A percentile compares a stretch with the other conserved stretches of the same genome.
phyloP scores from a whole-genome alignment of 495 filamentous ascomycete genomes.

The Penicillium daleae region DNA sequence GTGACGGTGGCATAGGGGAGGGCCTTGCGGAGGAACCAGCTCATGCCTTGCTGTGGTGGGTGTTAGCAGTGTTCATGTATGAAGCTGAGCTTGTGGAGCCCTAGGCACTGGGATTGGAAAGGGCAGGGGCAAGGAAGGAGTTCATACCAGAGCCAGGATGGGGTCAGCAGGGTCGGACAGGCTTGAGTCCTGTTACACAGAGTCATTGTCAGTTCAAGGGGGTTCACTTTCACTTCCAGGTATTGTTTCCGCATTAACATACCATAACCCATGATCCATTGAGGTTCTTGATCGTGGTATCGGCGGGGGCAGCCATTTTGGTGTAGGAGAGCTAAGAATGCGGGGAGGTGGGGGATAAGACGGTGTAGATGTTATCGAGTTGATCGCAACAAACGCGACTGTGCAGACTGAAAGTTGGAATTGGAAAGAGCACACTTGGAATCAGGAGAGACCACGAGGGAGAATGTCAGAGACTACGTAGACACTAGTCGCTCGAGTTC shows the following conservation, averaged over 20 bases:
- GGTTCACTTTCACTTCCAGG: neutral
- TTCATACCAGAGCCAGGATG: slow-evolving; percentile 65
- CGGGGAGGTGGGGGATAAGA: slow-evolving; percentile 18
- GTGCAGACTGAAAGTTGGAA: neutral
- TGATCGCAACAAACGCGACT: slow-evolving; percentile 2
- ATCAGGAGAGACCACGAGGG: neutral
- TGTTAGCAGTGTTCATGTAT: slow-evolving; percentile 16
- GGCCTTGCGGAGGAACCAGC: slow-evolving; percentile 80
- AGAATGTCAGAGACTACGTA: slow-evolving; percentile 4
- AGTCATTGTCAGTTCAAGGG: neutral
- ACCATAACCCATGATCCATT: slow-evolving; percentile 82
- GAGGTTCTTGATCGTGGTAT: slow-evolving; percentile 72
- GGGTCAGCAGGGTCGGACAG: slow-evolving; percentile 74
- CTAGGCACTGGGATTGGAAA: too few relatives aligned
- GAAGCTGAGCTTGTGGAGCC: neutral
- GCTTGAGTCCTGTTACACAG: slow-evolving; percentile 69
- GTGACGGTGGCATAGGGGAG: slow-evolving; percentile 74
- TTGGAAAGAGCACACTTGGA: neutral
- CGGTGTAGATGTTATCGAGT: slow-evolving; percentile 1
- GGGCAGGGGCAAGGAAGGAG: slow-evolving; percentile 3
- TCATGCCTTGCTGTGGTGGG: slow-evolving; percentile 67
- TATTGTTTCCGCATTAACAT: slow-evolving; percentile 25
- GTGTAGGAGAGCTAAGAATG: slow-evolving; percentile 22
- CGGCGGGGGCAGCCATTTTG: slow-evolving; percentile 82
- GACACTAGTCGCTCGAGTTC: slow-evolving; percentile 7